Base-by-base conservation (phyloP, 192 early-diverging fungal species). In the Kappamyces sp. region DNA sequence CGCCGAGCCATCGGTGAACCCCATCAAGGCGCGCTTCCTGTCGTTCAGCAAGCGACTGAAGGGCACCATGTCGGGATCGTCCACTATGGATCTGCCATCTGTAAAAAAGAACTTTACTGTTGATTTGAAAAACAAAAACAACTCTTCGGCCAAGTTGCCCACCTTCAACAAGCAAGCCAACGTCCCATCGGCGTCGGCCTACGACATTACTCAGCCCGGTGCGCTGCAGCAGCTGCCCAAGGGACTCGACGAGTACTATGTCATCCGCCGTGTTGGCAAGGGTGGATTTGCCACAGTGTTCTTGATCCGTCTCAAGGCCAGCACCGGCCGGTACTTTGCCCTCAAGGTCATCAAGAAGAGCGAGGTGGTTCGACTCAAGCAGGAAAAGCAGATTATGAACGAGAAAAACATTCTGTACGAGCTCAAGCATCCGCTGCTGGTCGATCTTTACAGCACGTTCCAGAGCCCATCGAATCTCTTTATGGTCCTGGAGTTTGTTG, bases 401-500 rank as follows among this genome's bases (percentile, higher is more conserved):
- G 79, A 81, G 57, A 80, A 80, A 59, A 72, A 74, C 57, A 77
- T 81, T 45, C 64, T 81, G 34, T 64, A 64, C 51, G 52, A 51
- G 34, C 63, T 77, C 61, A 69, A 59, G 14, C 74, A 75, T 62
- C 63, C 68, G n/a, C 72, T 80, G 41, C 66, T 81, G 29, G 75
- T 81, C 11, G 74, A 80, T 60, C 54, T 81, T 7, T 77, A 69
- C 59, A 63, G 66, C 36, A 75, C 79, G 32, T 81, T 81, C 60
- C 79, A 81, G 54, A 69, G 67, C 11, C 59, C 69, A 36, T 63
- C 64, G 6, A 63, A 77, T 61, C 60, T 81, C 30, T 81, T 74
- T 52, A 77, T 81, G 68, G 71, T 80, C 36, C 66, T 79, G 63
- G 77, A 81, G 57, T 81, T 72, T 60, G 73, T 80, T 39, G 69